These are phyloP conservation scores for Penicillium cosmopolitanum DNA, from an alignment of 495 filamentous ascomycete genomes.

Conservation along the genomic window DNA sequence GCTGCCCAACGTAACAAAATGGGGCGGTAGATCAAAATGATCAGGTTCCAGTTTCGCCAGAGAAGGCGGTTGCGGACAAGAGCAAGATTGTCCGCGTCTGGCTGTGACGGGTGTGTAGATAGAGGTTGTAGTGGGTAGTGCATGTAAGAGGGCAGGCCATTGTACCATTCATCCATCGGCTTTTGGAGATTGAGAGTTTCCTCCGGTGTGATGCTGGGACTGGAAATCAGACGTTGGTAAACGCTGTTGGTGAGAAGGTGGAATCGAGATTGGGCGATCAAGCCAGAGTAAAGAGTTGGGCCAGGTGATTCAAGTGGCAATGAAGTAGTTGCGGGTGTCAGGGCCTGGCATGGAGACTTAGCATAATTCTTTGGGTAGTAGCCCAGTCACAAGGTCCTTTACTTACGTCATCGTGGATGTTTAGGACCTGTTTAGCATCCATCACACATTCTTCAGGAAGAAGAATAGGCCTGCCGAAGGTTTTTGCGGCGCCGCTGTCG, in stretches of 20 bases:
- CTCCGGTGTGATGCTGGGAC: slow-evolving; percentile 49
- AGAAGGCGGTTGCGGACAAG: slow-evolving; percentile 46
- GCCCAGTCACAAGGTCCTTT: not conserved
- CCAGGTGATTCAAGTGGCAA: slow-evolving; percentile 46
- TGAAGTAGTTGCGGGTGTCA: slow-evolving; percentile 46
- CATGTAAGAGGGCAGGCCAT: slow-evolving; percentile 49
- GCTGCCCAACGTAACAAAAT: slow-evolving; percentile 55
- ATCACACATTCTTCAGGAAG: slow-evolving; percentile 53
- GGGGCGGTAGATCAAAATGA: slow-evolving; percentile 56
- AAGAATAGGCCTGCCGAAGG: slow-evolving; percentile 50
- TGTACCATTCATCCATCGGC: slow-evolving; percentile 53
- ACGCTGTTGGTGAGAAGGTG: slow-evolving; percentile 54
- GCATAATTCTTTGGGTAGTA: not conserved
- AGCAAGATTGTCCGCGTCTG: slow-evolving; percentile 41
- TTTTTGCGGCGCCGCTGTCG: slow-evolving; percentile 52
- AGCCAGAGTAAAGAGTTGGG: slow-evolving; percentile 53
- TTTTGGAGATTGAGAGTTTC: slow-evolving; percentile 50
- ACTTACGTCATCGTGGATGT: slow-evolving; percentile 51
- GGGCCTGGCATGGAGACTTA: slow-evolving; percentile 23
- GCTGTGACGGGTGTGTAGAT: slow-evolving; percentile 23
- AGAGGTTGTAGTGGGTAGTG: slow-evolving; percentile 36
- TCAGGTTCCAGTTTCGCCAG: slow-evolving; percentile 57
- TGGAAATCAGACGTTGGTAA: slow-evolving; percentile 56
- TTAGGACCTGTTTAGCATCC: slow-evolving; percentile 51
- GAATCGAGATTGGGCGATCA: slow-evolving; percentile 53